Conservation (phyloP, 495 filamentous ascomycete species). For the Penicillium subrubescens region DNA sequence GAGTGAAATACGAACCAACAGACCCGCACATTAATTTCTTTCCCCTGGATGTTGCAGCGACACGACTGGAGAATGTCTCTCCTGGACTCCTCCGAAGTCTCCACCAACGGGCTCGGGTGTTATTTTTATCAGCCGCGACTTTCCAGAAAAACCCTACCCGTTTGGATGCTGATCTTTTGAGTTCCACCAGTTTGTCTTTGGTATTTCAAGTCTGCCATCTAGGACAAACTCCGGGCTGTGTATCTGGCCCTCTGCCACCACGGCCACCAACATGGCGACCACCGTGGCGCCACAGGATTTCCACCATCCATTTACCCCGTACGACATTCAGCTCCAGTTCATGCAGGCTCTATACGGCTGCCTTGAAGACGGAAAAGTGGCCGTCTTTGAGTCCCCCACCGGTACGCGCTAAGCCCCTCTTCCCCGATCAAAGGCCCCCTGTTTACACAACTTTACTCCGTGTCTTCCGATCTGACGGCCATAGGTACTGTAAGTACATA, state of each 20-base stretch:
- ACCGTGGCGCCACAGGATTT: constrained; percentile 55
- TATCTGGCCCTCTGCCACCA: not conserved
- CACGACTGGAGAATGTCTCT: constrained; percentile 1
- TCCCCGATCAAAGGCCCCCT: constrained; percentile 1
- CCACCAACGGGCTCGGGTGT: constrained; percentile 15
- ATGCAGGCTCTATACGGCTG: constrained; percentile 86
- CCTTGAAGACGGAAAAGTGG: constrained; percentile 77
- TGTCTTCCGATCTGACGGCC: constrained; percentile 18
- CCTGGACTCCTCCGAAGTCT: constrained; percentile 1
- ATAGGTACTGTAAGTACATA: constrained; percentile 46
- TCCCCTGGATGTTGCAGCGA: not conserved
- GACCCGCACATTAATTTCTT: not conserved
- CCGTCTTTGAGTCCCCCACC: constrained; percentile 93
- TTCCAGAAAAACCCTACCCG: constrained; percentile 16
- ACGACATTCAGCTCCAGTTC: constrained; percentile 85
- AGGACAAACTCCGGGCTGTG: not conserved
- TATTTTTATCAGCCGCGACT: constrained; percentile 22
- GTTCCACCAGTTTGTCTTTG: not conserved
- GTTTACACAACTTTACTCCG: not conserved
- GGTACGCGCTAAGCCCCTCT: constrained; percentile 43
- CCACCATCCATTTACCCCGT: constrained; percentile 90
- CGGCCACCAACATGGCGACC: constrained; percentile 1
- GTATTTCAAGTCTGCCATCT: not conserved
- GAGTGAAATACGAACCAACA: not conserved
- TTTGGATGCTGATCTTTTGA: not conserved